A percentile compares a stretch with the other conserved stretches of the same genome.
These are phyloP conservation scores for Prunella vulgaris DNA, from an alignment of 257 asterid species.

Conservation along the genomic window DNA sequence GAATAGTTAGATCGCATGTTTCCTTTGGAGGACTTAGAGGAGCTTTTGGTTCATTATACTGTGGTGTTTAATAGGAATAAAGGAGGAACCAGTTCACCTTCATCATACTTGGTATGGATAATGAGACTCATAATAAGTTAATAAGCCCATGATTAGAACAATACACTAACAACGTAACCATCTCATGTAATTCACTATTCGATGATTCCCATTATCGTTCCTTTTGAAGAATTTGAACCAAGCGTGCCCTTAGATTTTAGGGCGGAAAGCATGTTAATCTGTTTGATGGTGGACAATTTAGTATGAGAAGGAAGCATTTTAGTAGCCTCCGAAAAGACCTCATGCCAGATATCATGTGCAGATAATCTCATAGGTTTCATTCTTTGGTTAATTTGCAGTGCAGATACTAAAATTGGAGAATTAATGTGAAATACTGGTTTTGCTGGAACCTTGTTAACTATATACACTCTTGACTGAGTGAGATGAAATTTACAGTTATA, in stretches of 20 bases:
- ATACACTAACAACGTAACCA: neutral
- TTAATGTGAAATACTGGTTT: neutral
- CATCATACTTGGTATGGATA: no score
- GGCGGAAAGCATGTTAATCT: neutral
- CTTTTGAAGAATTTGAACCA: neutral
- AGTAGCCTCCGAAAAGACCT: slow-evolving; percentile 7
- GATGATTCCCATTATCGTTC: neutral
- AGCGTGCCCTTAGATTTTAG: neutral
- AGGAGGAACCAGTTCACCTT: no score
- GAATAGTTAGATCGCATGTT: neutral
- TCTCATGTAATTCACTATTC: neutral
- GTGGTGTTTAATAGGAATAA: neutral
- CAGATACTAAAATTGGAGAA: neutral
- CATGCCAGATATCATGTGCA: neutral
- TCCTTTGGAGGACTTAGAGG: neutral
- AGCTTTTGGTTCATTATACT: no score
- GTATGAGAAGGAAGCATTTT: neutral
- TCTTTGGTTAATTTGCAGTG: slow-evolving; percentile 13
- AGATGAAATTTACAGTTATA: slow-evolving; percentile 7
- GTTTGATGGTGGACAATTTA: neutral
- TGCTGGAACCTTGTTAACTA: slow-evolving; percentile 7
- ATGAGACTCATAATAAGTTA: neutral
- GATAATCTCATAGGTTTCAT: neutral
- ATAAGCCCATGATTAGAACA: neutral
- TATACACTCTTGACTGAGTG: slow-evolving; percentile 2